A percentile compares a stretch with the other conserved stretches of the same genome.
Conservation (phyloP, 148 eudicot genomes). For the Dianthus caryophyllus region DNA sequence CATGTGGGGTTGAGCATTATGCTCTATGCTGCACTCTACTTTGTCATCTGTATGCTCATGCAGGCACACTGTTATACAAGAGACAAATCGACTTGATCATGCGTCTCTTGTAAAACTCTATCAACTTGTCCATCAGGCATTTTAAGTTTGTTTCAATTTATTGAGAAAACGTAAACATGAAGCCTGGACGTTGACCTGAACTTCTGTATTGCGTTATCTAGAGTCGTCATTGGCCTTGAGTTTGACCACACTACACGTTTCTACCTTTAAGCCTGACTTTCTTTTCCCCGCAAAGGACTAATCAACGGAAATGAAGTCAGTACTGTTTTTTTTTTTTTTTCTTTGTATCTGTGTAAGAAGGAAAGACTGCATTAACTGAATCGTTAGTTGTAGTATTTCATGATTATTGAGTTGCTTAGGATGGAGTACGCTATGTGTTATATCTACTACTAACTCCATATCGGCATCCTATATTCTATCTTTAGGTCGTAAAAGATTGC, state of each 20-base stretch:
- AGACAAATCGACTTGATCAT: not conserved
- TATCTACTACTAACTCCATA: not conserved
- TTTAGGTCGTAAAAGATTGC: slow-evolving; percentile 70
- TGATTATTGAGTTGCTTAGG: not conserved
- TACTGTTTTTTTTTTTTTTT: too few species aligned
- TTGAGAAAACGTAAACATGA: not conserved
- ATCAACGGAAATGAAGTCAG: too few species aligned
- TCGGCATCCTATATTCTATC: not conserved
- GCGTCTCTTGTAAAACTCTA: not conserved
- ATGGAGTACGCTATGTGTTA: not conserved
- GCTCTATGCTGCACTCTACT: not conserved
- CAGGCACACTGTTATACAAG: not conserved
- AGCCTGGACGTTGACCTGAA: not conserved
- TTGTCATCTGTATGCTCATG: not conserved
- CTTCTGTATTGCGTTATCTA: not conserved
- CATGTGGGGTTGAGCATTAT: not conserved
- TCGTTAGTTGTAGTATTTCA: not conserved
- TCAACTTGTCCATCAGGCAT: not conserved
- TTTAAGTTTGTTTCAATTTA: not conserved
- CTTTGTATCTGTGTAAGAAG: not conserved
- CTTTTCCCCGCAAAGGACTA: too few species aligned
- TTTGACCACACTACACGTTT: not conserved
- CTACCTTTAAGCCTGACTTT: not conserved
- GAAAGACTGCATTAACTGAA: not conserved
- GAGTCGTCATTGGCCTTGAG: not conserved